Percentiles rank a stretch among this genome's conserved stretches.
Evolutionary conservation across 2,329 filamentous ascomycete genomes (phyloP).

Genomic region (Rutstroemia sydowiana): DNA sequence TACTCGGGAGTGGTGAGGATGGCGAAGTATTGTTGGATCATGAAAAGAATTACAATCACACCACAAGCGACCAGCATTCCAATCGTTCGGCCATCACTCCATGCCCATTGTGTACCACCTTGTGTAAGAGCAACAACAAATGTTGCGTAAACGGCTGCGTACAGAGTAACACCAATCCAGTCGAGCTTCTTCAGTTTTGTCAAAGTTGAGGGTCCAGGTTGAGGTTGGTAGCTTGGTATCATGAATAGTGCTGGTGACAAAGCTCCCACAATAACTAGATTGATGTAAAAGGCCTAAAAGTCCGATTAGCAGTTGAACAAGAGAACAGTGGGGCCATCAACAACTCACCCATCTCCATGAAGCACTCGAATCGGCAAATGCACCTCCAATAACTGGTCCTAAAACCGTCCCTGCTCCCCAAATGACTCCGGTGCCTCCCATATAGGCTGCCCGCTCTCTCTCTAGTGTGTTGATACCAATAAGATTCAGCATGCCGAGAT

Average conservation of each 20-base stretch:
- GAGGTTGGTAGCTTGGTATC: no score
- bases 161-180: slow-evolving; percentile 26
- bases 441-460: slow-evolving; percentile 13
- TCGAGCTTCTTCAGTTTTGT: slow-evolving; percentile 24
- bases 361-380: slow-evolving; percentile 21
- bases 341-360: slow-evolving; percentile 29
- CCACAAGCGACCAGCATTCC: slow-evolving; percentile 36
- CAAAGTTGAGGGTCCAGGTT: slow-evolving; percentile 3
- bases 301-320: background rate
- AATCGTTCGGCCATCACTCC: slow-evolving; percentile 14
- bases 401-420: slow-evolving; percentile 19
- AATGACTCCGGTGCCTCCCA: slow-evolving; percentile 10
- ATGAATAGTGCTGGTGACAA: slow-evolving; percentile 14
- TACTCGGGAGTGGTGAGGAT: slow-evolving; percentile 17
- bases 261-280: slow-evolving; percentile 31
- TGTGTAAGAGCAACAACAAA: slow-evolving; percentile 7
- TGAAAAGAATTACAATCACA: slow-evolving; percentile 22
- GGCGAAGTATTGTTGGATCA: slow-evolving; percentile 15
- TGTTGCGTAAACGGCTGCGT: slow-evolving; percentile 15
- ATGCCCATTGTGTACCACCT: slow-evolving; percentile 6
- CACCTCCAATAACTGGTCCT: slow-evolving; percentile 25
- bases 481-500: slow-evolving; percentile 29
- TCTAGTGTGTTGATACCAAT: slow-evolving; percentile 11
- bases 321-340: background rate
- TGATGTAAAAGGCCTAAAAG: slow-evolving; percentile 22